Percentiles rank a stretch among this genome's conserved stretches.
Conservation (phyloP, 768 basidiomycete species). For the Russula sp. region DNA sequence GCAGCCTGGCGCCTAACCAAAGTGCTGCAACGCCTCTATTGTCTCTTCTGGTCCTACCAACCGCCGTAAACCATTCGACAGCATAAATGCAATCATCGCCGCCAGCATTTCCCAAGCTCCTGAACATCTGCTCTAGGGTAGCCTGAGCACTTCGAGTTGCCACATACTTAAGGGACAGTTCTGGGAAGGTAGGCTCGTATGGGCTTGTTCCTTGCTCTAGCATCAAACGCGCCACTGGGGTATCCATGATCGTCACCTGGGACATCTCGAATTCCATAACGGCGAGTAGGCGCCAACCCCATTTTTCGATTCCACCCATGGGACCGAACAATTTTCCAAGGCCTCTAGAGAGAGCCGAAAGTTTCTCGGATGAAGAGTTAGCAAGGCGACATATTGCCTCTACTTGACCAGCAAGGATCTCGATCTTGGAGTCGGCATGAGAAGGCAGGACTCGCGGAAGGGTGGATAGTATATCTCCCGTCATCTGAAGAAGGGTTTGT, state of each 20-base stretch:
- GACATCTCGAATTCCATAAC: slow-evolving; percentile 73
- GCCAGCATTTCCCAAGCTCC: slow-evolving; percentile 62
- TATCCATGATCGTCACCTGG: slow-evolving; percentile 46
- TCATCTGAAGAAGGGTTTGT: slow-evolving; percentile 59
- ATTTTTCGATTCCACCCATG: slow-evolving; percentile 80
- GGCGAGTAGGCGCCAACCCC: slow-evolving; percentile 84
- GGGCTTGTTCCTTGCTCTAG: slow-evolving; percentile 50
- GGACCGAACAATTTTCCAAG: slow-evolving; percentile 73
- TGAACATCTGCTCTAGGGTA: slow-evolving; percentile 69
- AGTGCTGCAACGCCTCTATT: slow-evolving; percentile 62
- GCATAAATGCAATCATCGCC: slow-evolving; percentile 70
- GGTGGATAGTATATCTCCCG: slow-evolving; percentile 59
- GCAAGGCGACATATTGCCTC: slow-evolving; percentile 63
- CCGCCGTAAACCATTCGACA: slow-evolving; percentile 76
- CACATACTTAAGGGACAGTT: slow-evolving; percentile 54
- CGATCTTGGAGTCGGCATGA: slow-evolving; percentile 71
- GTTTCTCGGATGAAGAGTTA: slow-evolving; percentile 32
- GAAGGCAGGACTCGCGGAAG: slow-evolving; percentile 71
- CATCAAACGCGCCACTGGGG: slow-evolving; percentile 52
- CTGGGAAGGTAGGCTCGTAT: slow-evolving; percentile 51
- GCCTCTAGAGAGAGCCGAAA: slow-evolving; percentile 48
- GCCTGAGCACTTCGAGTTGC: slow-evolving; percentile 49
- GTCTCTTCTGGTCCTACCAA: slow-evolving; percentile 47
- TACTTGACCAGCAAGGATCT: slow-evolving; percentile 63
- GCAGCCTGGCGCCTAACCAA: slow-evolving; percentile 76